Percentiles rank a stretch among this genome's conserved stretches.
These are phyloP conservation scores for Hypoxylon sp. DNA, from an alignment of 2,329 filamentous ascomycete species.

Conservation along the genomic window DNA sequence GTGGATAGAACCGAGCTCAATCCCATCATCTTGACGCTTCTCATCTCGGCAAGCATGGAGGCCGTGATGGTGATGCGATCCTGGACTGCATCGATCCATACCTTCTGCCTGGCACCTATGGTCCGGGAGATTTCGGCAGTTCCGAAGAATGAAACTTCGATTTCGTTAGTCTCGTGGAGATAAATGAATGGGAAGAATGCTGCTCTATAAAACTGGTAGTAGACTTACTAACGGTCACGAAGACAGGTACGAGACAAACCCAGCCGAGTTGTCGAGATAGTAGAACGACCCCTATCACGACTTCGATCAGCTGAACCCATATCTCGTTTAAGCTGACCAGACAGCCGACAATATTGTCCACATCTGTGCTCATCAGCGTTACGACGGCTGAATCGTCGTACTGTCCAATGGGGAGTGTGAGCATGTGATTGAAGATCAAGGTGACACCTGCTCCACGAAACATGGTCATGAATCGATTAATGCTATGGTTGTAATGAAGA, in stretches of 20 bases:
- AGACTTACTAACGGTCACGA: not conserved
- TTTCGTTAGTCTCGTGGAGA: too few species aligned
- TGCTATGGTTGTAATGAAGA: constrained; percentile 2
- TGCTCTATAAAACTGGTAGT: too few species aligned
- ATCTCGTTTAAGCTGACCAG: not conserved
- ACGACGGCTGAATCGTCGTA: not conserved
- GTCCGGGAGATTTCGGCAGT: not conserved
- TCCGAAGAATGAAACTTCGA: too few species aligned
- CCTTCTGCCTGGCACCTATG: constrained; percentile 2
- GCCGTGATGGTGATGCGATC: not conserved
- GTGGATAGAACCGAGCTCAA: not conserved
- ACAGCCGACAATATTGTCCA: not conserved
- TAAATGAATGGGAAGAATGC: too few species aligned
- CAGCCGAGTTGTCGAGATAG: constrained; percentile 3
- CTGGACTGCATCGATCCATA: constrained; percentile 3
- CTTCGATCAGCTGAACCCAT: constrained; percentile 1
- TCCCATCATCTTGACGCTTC: constrained; percentile 4
- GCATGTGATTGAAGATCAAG: not conserved
- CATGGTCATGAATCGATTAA: not conserved
- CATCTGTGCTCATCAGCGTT: constrained; percentile 1
- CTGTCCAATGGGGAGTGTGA: not conserved
- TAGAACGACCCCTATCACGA: not conserved
- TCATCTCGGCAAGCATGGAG: not conserved
- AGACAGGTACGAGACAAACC: constrained; percentile 4
- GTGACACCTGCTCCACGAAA: not conserved